These are phyloP conservation scores for Ogataea ganodermae DNA, from an alignment of 805 yeast genomes.

Conservation along the genomic window DNA sequence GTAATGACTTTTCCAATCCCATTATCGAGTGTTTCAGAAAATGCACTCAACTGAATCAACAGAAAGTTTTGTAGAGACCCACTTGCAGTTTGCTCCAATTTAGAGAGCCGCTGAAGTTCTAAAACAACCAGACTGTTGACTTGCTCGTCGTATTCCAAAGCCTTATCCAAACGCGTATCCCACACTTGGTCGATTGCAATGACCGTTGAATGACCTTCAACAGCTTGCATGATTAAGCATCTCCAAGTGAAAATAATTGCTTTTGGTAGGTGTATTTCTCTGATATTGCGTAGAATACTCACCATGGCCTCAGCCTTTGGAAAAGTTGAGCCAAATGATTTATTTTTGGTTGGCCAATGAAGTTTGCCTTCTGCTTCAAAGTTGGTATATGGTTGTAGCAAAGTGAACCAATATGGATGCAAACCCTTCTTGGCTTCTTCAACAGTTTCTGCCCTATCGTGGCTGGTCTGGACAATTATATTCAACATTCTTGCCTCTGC, in stretches of 20 bases:
- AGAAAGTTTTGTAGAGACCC: slow-evolving; percentile 9
- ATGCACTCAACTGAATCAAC: slow-evolving; percentile 16
- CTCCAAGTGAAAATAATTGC: slow-evolving; percentile 58
- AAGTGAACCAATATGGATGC: slow-evolving; percentile 78
- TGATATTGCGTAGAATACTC: slow-evolving; percentile 30
- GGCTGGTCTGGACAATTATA: slow-evolving; percentile 54
- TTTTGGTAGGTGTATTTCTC: slow-evolving; percentile 26
- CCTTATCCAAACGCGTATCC: slow-evolving; percentile 67
- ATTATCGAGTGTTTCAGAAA: slow-evolving; percentile 1
- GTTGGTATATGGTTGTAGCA: slow-evolving; percentile 40
- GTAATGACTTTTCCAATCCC: slow-evolving; percentile 19
- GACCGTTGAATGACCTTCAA: slow-evolving; percentile 52
- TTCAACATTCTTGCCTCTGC: slow-evolving; percentile 67
- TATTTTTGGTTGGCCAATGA: slow-evolving; percentile 31
- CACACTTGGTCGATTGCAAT: slow-evolving; percentile 73
- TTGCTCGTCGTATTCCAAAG: slow-evolving; percentile 58
- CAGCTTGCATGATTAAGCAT: slow-evolving; percentile 65
- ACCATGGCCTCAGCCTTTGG: slow-evolving; percentile 55
- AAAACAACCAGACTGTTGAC: slow-evolving; percentile 41
- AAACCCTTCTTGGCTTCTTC: slow-evolving; percentile 82
- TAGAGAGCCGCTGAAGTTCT: slow-evolving; percentile 16
- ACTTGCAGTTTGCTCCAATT: background rate
- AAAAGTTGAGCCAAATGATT: slow-evolving; percentile 39
- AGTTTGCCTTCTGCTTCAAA: background rate
- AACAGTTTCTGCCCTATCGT: slow-evolving; percentile 67